Evolutionary conservation across 2,329 filamentous ascomycete genomes (phyloP).

Genomic region (Claviceps sorghi): DNA sequence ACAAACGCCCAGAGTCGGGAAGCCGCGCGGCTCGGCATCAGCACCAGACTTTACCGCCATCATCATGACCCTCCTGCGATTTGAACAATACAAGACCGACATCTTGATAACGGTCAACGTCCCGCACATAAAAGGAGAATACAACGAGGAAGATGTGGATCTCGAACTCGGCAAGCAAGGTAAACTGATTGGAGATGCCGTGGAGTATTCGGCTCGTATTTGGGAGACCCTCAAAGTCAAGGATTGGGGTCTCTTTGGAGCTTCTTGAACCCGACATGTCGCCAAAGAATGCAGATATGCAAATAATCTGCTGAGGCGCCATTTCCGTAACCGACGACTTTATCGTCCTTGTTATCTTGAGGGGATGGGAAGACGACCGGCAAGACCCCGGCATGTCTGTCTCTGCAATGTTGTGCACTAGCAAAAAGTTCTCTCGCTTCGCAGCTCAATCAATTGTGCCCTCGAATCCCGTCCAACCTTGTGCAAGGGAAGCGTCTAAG

Average conservation of each 20-base stretch:
- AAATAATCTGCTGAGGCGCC: neutral
- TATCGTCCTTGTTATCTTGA: no score
- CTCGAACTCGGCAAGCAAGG: constrained; percentile 50
- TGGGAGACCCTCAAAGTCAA: constrained; percentile 62
- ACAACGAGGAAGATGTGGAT: constrained; percentile 58
- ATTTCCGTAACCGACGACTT: no score
- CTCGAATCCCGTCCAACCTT: no score
- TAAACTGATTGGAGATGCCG: constrained; percentile 50
- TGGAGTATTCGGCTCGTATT: constrained; percentile 53
- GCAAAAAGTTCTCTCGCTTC: no score
- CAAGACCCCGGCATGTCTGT: neutral
- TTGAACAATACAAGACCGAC: constrained; percentile 65
- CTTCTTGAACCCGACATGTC: constrained; percentile 7
- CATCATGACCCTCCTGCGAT: constrained; percentile 60
- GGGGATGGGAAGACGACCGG: neutral
- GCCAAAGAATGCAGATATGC: neutral
- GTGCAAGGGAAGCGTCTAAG: neutral
- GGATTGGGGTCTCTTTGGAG: constrained; percentile 62
- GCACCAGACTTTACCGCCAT: constrained; percentile 56
- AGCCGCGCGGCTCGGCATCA: constrained; percentile 20
- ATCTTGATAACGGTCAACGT: constrained; percentile 78
- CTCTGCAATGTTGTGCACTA: neutral
- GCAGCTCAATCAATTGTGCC: neutral
- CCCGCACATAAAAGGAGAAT: constrained; percentile 63
- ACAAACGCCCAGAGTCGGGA: constrained; percentile 30